Percentiles rank a stretch among this genome's conserved stretches.
Conservation (phyloP, 371 early-diverging fungal species). For the Syncephalis fuscata region DNA sequence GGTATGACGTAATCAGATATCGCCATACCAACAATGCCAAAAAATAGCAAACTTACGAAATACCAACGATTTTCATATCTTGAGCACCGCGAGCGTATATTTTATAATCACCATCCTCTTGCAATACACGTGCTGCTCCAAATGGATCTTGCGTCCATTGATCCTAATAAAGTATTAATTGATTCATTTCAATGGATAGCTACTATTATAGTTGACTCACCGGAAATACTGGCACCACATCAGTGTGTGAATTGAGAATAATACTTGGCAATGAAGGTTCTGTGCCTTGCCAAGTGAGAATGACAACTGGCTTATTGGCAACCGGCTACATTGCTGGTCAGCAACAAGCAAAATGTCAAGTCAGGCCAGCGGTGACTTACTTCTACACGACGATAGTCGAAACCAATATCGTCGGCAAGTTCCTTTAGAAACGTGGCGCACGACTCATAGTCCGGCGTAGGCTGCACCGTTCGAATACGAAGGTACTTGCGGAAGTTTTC, state of each 20-base stretch:
- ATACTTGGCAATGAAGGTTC: slow-evolving; percentile 32
- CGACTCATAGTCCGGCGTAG: slow-evolving; percentile 50
- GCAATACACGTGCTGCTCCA: slow-evolving; percentile 35
- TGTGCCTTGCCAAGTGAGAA: slow-evolving; percentile 42
- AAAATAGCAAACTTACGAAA: slow-evolving; percentile 20
- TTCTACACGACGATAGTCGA: slow-evolving; percentile 27
- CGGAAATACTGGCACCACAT: slow-evolving; percentile 69
- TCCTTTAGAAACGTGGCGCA: slow-evolving; percentile 31
- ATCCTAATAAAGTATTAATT: slow-evolving; percentile 10
- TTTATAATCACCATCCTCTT: slow-evolving; percentile 26
- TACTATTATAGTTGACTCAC: slow-evolving; percentile 3
- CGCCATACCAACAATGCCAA: not conserved
- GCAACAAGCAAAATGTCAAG: too few species aligned
- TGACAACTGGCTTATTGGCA: slow-evolving; percentile 45
- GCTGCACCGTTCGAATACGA: slow-evolving; percentile 64
- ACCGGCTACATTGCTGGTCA: slow-evolving; percentile 20
- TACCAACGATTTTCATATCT: slow-evolving; percentile 80
- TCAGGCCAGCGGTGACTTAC: slow-evolving; percentile 8
- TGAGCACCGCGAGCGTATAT: slow-evolving; percentile 69
- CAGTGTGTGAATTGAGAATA: slow-evolving; percentile 64
- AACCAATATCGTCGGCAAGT: slow-evolving; percentile 46
- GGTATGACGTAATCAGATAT: not conserved
- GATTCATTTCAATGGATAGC: not conserved
- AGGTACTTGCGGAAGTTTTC: slow-evolving; percentile 55
- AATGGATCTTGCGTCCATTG: slow-evolving; percentile 60